These are phyloP conservation scores for Monascus ruber DNA, from an alignment of 2,329 filamentous ascomycete genomes.

Conservation along the genomic window DNA sequence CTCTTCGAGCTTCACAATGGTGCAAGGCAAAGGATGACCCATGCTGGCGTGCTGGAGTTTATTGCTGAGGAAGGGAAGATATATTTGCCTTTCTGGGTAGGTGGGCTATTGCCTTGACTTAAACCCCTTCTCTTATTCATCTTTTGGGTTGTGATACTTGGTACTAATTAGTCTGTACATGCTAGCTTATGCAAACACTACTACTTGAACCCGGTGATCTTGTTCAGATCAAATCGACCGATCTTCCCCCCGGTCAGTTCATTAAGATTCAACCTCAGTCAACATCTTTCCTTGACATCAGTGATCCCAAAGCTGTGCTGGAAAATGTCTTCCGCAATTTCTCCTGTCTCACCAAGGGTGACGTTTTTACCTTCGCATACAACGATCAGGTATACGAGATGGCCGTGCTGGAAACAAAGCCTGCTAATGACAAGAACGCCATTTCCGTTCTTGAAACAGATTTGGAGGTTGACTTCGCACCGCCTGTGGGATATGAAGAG, in stretches of 20 bases:
- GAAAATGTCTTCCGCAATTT: conserved; percentile 96
- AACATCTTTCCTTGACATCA: conserved; percentile 87
- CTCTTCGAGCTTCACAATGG: conserved; percentile 94
- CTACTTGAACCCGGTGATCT: conserved; percentile 84
- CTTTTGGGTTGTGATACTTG: neutral
- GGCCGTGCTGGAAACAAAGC: conserved; percentile 87
- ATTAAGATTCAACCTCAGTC: conserved; percentile 97
- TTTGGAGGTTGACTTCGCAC: conserved; percentile 88
- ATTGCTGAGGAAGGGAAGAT: conserved; percentile 94
- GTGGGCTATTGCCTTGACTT: conserved; percentile 14
- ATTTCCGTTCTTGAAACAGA: conserved; percentile 94
- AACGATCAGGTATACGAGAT: conserved; percentile 92
- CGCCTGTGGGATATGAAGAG: conserved; percentile 89
- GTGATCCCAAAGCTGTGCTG: conserved; percentile 90
- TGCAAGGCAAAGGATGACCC: conserved; percentile 64
- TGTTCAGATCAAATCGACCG: conserved; percentile 88
- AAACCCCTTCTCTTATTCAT: neutral
- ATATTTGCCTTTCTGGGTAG: conserved; percentile 89
- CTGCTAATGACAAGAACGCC: conserved; percentile 66
- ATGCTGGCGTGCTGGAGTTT: conserved; percentile 93
- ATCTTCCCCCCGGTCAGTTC: conserved; percentile 76
- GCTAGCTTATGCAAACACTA: conserved; percentile 85
- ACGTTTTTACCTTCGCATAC: conserved; percentile 92
- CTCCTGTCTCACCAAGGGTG: conserved; percentile 81
- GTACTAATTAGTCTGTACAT: conserved; percentile 2